Percentiles rank a stretch among this genome's conserved stretches.
Evolutionary conservation across 2,329 filamentous ascomycete species (phyloP).

Genomic region (Botrytis fragariae): DNA sequence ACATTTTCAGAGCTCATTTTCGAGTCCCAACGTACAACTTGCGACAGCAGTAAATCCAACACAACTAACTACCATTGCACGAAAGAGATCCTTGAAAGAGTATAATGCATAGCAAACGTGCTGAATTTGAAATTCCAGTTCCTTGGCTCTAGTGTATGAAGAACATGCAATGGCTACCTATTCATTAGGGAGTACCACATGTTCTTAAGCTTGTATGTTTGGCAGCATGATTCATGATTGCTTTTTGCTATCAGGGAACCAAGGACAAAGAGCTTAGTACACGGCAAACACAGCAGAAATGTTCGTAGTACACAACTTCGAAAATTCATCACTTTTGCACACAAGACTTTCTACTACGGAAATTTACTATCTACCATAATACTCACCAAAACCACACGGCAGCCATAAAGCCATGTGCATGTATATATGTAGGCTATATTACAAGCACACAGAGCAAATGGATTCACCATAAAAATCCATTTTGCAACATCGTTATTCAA

Average conservation of each 20-base stretch:
- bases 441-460: neutral
- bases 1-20: neutral
- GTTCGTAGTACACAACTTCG: neutral
- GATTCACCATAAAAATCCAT: neutral
- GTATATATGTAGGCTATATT: too few relatives aligned
- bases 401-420: neutral
- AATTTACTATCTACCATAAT: neutral
- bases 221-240: neutral
- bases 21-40: neutral
- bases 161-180: neutral
- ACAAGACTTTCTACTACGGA: neutral
- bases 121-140: slow-evolving; percentile 10
- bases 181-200: neutral
- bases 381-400: neutral
- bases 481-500: neutral
- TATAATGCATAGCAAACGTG: neutral
- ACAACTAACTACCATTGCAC: neutral
- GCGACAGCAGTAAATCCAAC: neutral
- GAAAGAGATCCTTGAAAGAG: neutral
- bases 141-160: slow-evolving; percentile 4
- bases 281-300: neutral
- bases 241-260: neutral
- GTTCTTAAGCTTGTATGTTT: neutral
- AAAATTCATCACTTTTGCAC: neutral
- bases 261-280: neutral